Evolutionary conservation across 2,329 filamentous ascomycete species (phyloP).

Genomic region (Didymella pomorum): DNA sequence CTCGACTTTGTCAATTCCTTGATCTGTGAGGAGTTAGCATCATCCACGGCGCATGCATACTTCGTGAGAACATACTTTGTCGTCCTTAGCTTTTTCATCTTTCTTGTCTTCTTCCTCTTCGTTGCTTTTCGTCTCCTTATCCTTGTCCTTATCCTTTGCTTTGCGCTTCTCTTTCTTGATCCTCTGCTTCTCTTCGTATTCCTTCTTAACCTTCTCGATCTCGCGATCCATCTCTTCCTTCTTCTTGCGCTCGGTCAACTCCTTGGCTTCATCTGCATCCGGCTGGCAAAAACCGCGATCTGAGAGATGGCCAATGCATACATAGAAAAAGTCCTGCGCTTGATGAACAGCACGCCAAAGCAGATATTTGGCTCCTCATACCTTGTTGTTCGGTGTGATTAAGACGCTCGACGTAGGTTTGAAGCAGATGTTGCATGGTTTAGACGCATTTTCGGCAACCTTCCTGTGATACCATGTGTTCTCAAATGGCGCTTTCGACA

Average conservation of each 20-base stretch:
- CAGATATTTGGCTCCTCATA: slow-evolving; percentile 49
- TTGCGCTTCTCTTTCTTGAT: slow-evolving; percentile 63
- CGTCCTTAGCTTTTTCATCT: slow-evolving; percentile 69
- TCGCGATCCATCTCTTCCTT: slow-evolving; percentile 58
- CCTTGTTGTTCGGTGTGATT: slow-evolving; percentile 89
- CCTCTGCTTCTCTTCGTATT: slow-evolving; percentile 63
- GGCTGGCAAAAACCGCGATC: slow-evolving; percentile 80
- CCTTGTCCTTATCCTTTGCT: slow-evolving; percentile 60
- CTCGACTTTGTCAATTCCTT: slow-evolving; percentile 59
- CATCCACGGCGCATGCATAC: not conserved
- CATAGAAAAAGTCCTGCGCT: slow-evolving; percentile 84
- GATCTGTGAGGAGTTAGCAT: slow-evolving; percentile 46
- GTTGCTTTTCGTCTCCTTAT: slow-evolving; percentile 62
- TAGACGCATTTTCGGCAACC: slow-evolving; percentile 84
- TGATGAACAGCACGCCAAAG: slow-evolving; percentile 1
- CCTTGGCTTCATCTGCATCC: slow-evolving; percentile 74
- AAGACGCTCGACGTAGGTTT: slow-evolving; percentile 87
- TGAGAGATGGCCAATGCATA: slow-evolving; percentile 82
- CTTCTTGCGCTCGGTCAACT: slow-evolving; percentile 62
- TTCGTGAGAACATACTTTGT: slow-evolving; percentile 56
- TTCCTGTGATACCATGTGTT: slow-evolving; percentile 87
- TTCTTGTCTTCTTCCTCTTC: slow-evolving; percentile 70
- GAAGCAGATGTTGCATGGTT: slow-evolving; percentile 89
- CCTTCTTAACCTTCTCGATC: slow-evolving; percentile 59
- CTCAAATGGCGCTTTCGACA: slow-evolving; percentile 55